Evolutionary conservation across 805 yeast genomes (phyloP).

Genomic region (Starmerella tilneyi): DNA sequence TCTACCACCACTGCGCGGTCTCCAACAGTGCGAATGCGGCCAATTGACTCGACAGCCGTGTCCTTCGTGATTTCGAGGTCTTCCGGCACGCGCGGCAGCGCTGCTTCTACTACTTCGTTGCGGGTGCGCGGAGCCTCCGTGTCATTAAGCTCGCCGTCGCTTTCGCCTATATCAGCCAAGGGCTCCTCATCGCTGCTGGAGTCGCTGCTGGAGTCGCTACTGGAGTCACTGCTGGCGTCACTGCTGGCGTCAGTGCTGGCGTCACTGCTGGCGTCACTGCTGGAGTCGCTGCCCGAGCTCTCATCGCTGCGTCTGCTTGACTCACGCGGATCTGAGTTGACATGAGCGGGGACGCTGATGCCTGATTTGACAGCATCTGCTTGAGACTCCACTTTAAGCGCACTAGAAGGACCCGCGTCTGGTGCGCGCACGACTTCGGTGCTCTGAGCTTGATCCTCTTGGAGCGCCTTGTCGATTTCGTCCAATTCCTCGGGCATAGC

Average conservation of each 20-base stretch:
- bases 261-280: background rate
- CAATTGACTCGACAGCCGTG: conserved; percentile 63
- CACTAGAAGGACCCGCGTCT: background rate
- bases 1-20: conserved; percentile 63
- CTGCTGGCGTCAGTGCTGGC: conserved; percentile 18
- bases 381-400: too few species aligned
- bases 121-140: conserved; percentile 58
- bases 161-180: conserved; percentile 19
- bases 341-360: too few species aligned
- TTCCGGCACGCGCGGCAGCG: conserved; percentile 56
- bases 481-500: conserved; percentile 4
- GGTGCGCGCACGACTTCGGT: background rate
- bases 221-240: background rate
- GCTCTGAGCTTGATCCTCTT: background rate
- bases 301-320: too few species aligned
- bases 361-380: too few species aligned
- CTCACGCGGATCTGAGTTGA: too few species aligned
- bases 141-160: conserved; percentile 21
- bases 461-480: conserved; percentile 13
- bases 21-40: conserved; percentile 56
- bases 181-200: conserved; percentile 26
- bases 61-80: conserved; percentile 48
- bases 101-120: conserved; percentile 64
- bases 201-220: conserved; percentile 3
- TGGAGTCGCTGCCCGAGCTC: too few species aligned